Conservation (phyloP, 75 land plant species). For the Sequoiadendron giganteum region DNA sequence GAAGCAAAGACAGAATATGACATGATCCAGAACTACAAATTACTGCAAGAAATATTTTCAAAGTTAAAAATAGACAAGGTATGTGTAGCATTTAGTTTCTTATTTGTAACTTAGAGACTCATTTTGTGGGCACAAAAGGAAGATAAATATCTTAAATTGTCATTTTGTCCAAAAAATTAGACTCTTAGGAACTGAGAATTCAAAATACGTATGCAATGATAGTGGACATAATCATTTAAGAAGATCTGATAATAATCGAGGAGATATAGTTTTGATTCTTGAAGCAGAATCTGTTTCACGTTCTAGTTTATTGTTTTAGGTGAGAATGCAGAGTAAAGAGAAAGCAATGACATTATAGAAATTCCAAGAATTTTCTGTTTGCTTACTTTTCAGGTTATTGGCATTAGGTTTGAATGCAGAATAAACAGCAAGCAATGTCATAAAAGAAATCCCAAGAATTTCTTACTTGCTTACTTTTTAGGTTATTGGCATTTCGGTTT, state of each 20-base stretch:
- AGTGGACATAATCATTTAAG: neutral
- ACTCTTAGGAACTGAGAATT: neutral
- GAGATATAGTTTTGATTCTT: conserved; percentile 1
- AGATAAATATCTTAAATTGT: neutral
- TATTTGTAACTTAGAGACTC: neutral
- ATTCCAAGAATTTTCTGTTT: neutral
- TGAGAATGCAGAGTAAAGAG: neutral
- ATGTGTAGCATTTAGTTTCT: neutral
- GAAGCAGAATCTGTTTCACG: neutral
- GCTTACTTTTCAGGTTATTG: neutral
- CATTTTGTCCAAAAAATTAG: neutral
- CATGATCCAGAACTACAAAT: conserved; percentile 90
- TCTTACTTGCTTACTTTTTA: neutral
- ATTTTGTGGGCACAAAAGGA: neutral
- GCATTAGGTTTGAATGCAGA: neutral
- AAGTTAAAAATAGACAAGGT: conserved; percentile 84
- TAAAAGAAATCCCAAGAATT: neutral
- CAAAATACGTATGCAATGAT: neutral
- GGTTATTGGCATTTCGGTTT: neutral
- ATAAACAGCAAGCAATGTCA: neutral
- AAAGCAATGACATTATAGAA: neutral
- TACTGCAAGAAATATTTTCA: conserved; percentile 85
- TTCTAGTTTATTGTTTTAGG: neutral
- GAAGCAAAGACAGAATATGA: conserved; percentile 89
- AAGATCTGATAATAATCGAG: neutral